phyloP scores from a whole-genome alignment of 23 red algal genomes.

The Pyropia haitanensis region DNA sequence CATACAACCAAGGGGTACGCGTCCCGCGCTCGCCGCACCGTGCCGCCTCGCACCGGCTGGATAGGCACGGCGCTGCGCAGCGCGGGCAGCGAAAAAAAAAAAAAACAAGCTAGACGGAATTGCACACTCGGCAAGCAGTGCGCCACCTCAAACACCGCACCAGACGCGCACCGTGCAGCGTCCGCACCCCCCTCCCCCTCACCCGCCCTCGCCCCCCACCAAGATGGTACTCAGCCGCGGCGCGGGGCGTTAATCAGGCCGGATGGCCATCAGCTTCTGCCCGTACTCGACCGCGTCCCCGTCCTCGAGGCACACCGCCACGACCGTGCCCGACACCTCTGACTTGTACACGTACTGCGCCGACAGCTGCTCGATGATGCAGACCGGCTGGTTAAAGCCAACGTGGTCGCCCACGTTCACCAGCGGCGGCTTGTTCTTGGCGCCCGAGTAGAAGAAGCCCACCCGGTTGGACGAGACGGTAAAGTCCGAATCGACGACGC shows the following conservation, averaged over 20 bases:
- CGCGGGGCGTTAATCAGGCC: conserved; percentile 38
- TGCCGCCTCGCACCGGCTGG: too few relatives aligned
- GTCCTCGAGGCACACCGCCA: conserved; percentile 76
- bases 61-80: too few relatives aligned
- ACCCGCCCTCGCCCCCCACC: too few relatives aligned
- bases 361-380: conserved; percentile 88
- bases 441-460: conserved; percentile 69
- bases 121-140: too few relatives aligned
- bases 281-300: conserved; percentile 85
- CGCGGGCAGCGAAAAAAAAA: too few relatives aligned
- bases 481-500: conserved; percentile 58
- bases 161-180: too few relatives aligned
- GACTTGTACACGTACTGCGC: conserved; percentile 80
- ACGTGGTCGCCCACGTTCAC: conserved; percentile 73
- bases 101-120: too few relatives aligned
- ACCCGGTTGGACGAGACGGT: conserved; percentile 66
- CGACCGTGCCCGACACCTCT: conserved; percentile 77
- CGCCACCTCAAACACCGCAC: too few relatives aligned
- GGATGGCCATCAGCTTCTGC: conserved; percentile 68
- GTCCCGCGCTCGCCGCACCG: too few relatives aligned
- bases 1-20: too few relatives aligned
- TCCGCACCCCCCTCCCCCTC: too few relatives aligned
- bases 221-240: background rate
- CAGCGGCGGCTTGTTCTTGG: conserved; percentile 70
- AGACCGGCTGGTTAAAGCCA: conserved; percentile 68